Conservation (phyloP, 441 rosid genomes). For the Gossypium lobatum region DNA sequence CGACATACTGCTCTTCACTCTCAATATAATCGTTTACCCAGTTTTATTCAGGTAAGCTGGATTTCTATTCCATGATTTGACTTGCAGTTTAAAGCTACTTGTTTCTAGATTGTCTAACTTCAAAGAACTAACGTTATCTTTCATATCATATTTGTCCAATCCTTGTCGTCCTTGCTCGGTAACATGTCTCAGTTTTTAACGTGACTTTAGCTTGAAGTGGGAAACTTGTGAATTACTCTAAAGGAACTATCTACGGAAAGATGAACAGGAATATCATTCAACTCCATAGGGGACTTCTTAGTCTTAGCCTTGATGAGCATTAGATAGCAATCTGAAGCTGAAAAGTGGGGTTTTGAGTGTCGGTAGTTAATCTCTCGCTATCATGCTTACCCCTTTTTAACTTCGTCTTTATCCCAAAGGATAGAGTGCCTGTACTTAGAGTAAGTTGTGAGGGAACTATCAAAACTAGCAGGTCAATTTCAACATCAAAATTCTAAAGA, state of each 20-base stretch:
- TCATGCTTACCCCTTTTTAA: background rate
- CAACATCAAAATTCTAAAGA: conserved; percentile 16
- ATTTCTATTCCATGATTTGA: background rate
- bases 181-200: conserved; percentile 27
- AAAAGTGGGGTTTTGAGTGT: conserved; percentile 10
- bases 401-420: too few relatives aligned
- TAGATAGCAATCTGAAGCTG: background rate
- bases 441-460: conserved; percentile 42
- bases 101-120: too few relatives aligned
- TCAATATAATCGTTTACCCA: background rate
- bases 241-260: background rate
- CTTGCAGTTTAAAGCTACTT: background rate
- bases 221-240: background rate
- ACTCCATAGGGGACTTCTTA: background rate
- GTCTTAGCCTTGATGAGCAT: background rate
- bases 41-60: background rate
- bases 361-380: conserved; percentile 22
- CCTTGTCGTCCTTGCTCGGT: conserved; percentile 27
- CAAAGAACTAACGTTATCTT: background rate
- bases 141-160: conserved; percentile 8
- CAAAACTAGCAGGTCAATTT: conserved; percentile 28
- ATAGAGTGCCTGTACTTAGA: too few relatives aligned
- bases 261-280: background rate
- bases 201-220: conserved; percentile 29
- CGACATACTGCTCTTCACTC: background rate